phyloP scores from a whole-genome alignment of 257 asterid species.

The Salvia splendens region DNA sequence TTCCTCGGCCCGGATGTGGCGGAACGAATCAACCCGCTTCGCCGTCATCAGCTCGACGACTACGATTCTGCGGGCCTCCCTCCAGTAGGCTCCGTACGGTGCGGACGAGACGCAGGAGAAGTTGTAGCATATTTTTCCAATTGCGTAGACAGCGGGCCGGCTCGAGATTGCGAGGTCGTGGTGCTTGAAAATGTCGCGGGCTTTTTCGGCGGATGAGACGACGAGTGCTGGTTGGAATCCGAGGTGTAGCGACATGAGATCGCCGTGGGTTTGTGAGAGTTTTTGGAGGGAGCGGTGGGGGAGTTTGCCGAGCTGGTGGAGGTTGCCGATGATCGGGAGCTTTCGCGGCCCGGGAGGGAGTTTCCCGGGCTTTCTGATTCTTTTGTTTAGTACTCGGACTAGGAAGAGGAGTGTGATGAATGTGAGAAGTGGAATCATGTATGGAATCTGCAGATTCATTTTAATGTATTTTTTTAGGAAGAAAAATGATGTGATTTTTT shows the following conservation, averaged over 20 bases:
- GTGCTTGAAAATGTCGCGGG: conserved; percentile 35
- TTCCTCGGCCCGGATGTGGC: conserved; percentile 37
- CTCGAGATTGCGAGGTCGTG: conserved; percentile 42
- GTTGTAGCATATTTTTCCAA: conserved; percentile 8
- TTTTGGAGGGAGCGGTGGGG: conserved; percentile 42
- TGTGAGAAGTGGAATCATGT: not conserved
- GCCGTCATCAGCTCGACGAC: conserved; percentile 38
- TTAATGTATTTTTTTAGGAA: too few species aligned
- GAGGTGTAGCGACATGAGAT: conserved; percentile 42
- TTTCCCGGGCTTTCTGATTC: not conserved
- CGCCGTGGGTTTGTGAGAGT: conserved; percentile 38
- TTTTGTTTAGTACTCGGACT: not conserved
- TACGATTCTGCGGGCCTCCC: conserved; percentile 35
- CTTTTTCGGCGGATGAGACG: conserved; percentile 40
- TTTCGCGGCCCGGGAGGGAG: conserved; percentile 40
- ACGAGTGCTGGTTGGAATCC: conserved; percentile 38
- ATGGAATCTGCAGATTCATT: conserved; percentile 20
- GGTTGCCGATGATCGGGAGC: conserved; percentile 51
- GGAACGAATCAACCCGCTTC: conserved; percentile 43
- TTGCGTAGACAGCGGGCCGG: conserved; percentile 17
- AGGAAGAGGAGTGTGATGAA: conserved; percentile 6
- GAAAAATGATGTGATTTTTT: too few species aligned
- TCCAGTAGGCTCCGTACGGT: conserved; percentile 46
- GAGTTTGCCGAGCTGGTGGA: conserved; percentile 42
- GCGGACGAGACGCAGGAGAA: conserved; percentile 9